Conservation (phyloP, 257 asterid species). For the Gardenia jasminoides region DNA sequence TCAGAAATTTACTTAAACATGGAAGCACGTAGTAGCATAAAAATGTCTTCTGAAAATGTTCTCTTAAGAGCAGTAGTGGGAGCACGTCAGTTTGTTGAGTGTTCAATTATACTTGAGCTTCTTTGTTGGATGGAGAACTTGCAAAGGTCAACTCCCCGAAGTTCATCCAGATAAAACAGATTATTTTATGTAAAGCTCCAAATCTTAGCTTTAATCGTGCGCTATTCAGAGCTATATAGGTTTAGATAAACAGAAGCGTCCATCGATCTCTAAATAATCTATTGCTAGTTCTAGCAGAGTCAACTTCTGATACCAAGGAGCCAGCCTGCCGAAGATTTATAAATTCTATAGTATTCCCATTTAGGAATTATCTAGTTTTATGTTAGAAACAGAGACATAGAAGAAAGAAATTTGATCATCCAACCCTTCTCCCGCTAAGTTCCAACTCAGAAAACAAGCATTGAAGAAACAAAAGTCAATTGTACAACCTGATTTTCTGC, state of each 20-base stretch:
- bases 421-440: too few species aligned
- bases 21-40: conserved; percentile 27
- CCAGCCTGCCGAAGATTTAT: not conserved
- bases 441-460: not conserved
- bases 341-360: not conserved
- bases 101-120: not conserved
- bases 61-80: not conserved
- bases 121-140: not conserved
- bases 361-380: too few species aligned
- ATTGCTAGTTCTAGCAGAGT: not conserved
- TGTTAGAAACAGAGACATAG: too few species aligned
- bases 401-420: too few species aligned
- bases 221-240: not conserved
- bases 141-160: conserved; percentile 7
- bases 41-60: not conserved
- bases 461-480: not conserved
- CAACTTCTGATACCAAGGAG: not conserved
- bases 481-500: too few species aligned
- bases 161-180: not conserved
- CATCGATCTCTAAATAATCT: not conserved
- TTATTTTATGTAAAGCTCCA: not conserved
- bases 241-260: not conserved
- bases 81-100: conserved; percentile 5
- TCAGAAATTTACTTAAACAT: conserved; percentile 12
- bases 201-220: not conserved